These are phyloP conservation scores for Parmelia sp. DNA, from an alignment of 495 filamentous ascomycete genomes.

Conservation along the genomic window DNA sequence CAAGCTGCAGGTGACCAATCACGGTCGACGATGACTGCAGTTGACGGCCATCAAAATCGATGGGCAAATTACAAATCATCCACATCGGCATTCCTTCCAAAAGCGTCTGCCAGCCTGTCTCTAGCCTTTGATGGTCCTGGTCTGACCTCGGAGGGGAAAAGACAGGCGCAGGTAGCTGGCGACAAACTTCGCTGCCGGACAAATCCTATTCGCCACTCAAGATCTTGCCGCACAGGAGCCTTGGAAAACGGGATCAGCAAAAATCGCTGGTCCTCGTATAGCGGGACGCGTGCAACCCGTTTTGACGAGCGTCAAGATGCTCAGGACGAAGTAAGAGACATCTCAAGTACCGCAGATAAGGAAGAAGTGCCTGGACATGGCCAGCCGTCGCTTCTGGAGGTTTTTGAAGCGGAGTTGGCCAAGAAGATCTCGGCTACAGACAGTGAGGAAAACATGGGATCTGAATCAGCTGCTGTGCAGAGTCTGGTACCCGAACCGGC, in stretches of 20 bases:
- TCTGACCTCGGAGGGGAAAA: slow-evolving; percentile 17
- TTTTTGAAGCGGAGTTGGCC: slow-evolving; percentile 49
- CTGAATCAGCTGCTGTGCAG: not conserved
- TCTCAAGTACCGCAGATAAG: not conserved
- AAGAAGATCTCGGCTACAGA: slow-evolving; percentile 28
- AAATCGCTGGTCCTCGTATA: slow-evolving; percentile 15
- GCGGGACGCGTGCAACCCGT: slow-evolving; percentile 2
- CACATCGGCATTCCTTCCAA: slow-evolving; percentile 6
- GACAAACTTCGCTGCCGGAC: slow-evolving; percentile 18
- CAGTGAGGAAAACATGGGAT: not conserved
- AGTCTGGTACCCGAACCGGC: not conserved
- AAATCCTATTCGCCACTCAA: slow-evolving; percentile 19
- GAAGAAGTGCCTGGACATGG: not conserved
- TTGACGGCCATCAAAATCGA: slow-evolving; percentile 12
- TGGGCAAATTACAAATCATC: slow-evolving; percentile 16
- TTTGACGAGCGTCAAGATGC: slow-evolving; percentile 7
- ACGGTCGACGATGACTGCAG: slow-evolving; percentile 12
- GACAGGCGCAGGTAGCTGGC: slow-evolving; percentile 18
- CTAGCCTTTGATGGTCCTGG: slow-evolving; percentile 4
- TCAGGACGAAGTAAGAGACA: slow-evolving; percentile 10
- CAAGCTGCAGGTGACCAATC: slow-evolving; percentile 18
- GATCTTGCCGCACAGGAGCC: slow-evolving; percentile 3
- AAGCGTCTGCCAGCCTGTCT: not conserved
- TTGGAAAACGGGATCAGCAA: slow-evolving; percentile 13
- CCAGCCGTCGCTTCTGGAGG: slow-evolving; percentile 37